A percentile compares a stretch with the other conserved stretches of the same genome.
Conservation (phyloP, 2,329 filamentous ascomycete species). For the Harringtonia aguacate region DNA sequence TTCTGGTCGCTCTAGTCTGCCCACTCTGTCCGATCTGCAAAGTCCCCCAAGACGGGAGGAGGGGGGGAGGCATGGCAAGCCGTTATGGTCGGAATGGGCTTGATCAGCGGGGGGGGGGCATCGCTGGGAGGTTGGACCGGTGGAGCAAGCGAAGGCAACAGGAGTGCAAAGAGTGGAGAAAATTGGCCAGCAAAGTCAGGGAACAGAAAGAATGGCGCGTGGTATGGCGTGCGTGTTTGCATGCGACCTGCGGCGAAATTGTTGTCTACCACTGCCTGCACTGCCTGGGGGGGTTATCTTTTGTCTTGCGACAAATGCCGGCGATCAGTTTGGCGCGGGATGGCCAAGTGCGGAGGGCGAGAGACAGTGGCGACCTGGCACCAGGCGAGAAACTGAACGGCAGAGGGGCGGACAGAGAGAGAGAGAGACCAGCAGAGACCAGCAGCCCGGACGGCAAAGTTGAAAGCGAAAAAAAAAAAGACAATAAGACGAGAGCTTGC, state of each 20-base stretch:
- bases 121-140: background rate
- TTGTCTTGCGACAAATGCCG: too few relatives aligned
- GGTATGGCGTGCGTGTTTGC: background rate
- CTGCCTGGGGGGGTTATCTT: too few relatives aligned
- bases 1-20: too few relatives aligned
- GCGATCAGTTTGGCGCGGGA: background rate
- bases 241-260: too few relatives aligned
- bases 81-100: too few relatives aligned
- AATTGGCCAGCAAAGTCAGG: background rate
- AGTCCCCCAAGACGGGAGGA: background rate
- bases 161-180: background rate
- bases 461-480: background rate
- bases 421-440: background rate
- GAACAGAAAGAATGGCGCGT: background rate
- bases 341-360: too few relatives aligned
- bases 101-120: too few relatives aligned
- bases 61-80: background rate
- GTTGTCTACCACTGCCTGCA: too few relatives aligned
- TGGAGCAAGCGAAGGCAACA: background rate
- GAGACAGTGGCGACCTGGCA: too few relatives aligned
- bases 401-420: background rate
- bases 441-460: too few relatives aligned
- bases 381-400: background rate
- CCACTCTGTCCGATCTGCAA: too few relatives aligned
- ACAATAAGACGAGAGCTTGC: background rate